Base-by-base conservation (phyloP, 164 flowering plant genomes). In the Chimonanthus praecox region DNA sequence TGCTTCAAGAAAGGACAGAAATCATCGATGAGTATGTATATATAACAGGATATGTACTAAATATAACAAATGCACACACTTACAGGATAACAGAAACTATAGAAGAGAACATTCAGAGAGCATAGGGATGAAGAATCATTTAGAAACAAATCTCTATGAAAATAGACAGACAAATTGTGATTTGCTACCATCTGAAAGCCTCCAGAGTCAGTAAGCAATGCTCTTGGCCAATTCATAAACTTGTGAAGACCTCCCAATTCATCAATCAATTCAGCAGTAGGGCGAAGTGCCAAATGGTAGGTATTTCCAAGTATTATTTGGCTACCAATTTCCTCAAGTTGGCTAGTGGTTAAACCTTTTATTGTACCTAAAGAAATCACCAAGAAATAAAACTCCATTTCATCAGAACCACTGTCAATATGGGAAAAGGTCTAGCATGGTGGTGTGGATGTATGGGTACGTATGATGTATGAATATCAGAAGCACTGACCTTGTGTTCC, bases 191-290 rank as follows among this genome's bases (percentile, higher is more conserved):
- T 95, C 73, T 96, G 98, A 87, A 96, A 96, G 76, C 99, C 99
- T 79, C 99, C 99, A 45, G 99, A 96, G 74, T 96, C 99, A 33
- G 98, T 96, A 75, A 96, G 97, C 84, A 96, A 62, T 64, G 95
- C 98, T 78, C 98, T 86, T n/a, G 90, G 92, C 98, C 99, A 96
- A 79, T 94, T 94, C 97, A 96, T 94, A 79, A 92, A 94, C 69
- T 88, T 90, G 82, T 96, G 99, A 46, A 96, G 91, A 81, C 98
- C 99, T 1, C 97, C 98, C 64, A 92, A 76, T 73, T 93, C 99
- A 82, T 92, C 94, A 77, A 94, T 92, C 80, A 95, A 85, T 79
- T 90, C 94, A 47, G 98, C 88, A 46, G 86, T 84, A 61, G 99
- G 99, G 74, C 95, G 98, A 73, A 94, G 94, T 54, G 85, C 97